These are phyloP conservation scores for Gonapodya prolifera DNA, from an alignment of 192 early-diverging fungal species.

Conservation along the genomic window DNA sequence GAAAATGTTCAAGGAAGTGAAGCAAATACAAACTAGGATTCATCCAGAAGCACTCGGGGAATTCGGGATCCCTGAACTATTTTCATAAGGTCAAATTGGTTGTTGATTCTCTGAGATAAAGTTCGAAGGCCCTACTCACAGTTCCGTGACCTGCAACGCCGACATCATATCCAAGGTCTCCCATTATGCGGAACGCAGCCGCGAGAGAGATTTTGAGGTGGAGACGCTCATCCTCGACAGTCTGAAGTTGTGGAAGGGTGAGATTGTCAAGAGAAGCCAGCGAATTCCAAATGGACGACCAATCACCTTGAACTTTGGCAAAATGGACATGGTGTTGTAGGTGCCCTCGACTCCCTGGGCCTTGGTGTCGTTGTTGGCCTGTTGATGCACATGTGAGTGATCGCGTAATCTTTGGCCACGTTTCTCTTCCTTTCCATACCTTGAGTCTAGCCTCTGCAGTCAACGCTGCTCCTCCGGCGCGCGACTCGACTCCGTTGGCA, in stretches of 20 bases:
- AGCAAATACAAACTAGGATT: no score
- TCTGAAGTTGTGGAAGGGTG: neutral
- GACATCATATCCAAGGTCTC: slow-evolving; percentile 43
- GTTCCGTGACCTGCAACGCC: slow-evolving; percentile 50
- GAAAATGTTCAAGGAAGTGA: no score
- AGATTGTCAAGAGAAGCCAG: neutral
- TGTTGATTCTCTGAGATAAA: neutral
- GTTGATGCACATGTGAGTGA: no score
- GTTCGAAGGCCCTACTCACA: slow-evolving; percentile 10
- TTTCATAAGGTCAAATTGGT: neutral
- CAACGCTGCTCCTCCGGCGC: neutral
- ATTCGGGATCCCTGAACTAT: slow-evolving; percentile 34
- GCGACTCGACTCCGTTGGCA: neutral
- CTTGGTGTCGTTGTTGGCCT: neutral
- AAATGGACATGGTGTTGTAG: neutral
- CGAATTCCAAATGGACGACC: neutral
- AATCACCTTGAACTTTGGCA: slow-evolving; percentile 1
- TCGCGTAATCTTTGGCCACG: no score
- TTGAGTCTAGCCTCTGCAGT: neutral
- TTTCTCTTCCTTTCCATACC: neutral
- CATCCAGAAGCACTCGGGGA: slow-evolving; percentile 45
- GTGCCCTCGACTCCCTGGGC: neutral
- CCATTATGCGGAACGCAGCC: slow-evolving; percentile 40
- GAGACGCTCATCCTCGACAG: slow-evolving; percentile 30
- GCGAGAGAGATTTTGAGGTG: slow-evolving; percentile 45